phyloP scores from a whole-genome alignment of 495 filamentous ascomycete genomes.

The Cercophora sp. region DNA sequence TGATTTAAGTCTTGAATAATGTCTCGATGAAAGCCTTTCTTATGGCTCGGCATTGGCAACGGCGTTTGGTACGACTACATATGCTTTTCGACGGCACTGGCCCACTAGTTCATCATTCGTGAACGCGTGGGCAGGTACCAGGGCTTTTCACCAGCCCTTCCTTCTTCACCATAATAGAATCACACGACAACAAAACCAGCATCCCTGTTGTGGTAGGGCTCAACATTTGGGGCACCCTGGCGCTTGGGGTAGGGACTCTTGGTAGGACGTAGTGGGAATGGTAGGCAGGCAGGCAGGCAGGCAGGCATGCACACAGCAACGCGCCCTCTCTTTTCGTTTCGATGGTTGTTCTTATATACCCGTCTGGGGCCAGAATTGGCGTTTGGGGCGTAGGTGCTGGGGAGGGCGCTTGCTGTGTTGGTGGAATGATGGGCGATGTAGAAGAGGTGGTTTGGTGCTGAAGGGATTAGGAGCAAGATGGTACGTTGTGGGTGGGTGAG shows the following conservation, averaged over 20 bases:
- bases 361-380: slow-evolving; percentile 26
- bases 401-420: slow-evolving; percentile 34
- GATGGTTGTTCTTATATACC: slow-evolving; percentile 44
- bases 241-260: too few species aligned
- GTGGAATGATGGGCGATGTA: slow-evolving; percentile 6
- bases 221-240: too few species aligned
- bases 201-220: background rate
- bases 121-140: too few species aligned
- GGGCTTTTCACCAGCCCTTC: background rate
- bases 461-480: background rate
- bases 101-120: too few species aligned
- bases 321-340: slow-evolving; percentile 33
- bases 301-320: background rate
- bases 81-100: slow-evolving; percentile 13
- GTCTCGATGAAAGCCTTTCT: slow-evolving; percentile 26
- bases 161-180: background rate
- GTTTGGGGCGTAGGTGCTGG: slow-evolving; percentile 21
- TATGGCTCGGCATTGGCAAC: slow-evolving; percentile 38
- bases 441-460: background rate
- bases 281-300: too few species aligned
- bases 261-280: too few species aligned
- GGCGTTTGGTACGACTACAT: slow-evolving; percentile 32
- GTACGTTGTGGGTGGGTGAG: background rate
- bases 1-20: slow-evolving; percentile 28
- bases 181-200: background rate